Evolutionary conservation across 2,329 filamentous ascomycete genomes (phyloP).

Genomic region (Tolypocladium ovalisporum): DNA sequence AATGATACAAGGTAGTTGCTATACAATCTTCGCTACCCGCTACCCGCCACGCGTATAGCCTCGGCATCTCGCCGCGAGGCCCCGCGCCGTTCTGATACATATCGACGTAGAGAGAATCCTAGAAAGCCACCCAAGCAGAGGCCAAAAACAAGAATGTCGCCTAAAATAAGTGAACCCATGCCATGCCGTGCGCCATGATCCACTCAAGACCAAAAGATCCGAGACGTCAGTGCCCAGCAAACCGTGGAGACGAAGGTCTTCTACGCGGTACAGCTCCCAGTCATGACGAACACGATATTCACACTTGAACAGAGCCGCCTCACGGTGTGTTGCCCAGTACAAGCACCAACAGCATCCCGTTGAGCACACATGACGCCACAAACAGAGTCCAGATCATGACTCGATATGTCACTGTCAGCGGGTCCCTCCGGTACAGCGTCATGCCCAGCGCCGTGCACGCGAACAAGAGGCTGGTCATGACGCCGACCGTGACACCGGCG

Average conservation of each 20-base stretch:
- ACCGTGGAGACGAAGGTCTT: neutral
- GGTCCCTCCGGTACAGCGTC: conserved; percentile 40
- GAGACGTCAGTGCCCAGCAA: neutral
- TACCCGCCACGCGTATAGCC: neutral
- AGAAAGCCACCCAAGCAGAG: neutral
- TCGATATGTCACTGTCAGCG: conserved; percentile 29
- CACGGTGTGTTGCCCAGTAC: conserved; percentile 27
- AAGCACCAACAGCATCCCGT: conserved; percentile 31
- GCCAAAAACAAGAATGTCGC: neutral
- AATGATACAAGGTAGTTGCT: neutral
- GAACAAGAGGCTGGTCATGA: conserved; percentile 54
- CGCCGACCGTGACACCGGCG: conserved; percentile 58
- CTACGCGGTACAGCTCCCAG: neutral
- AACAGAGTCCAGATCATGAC: conserved; percentile 27
- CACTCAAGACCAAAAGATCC: neutral
- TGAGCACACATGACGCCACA: conserved; percentile 26
- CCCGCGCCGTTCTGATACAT: neutral
- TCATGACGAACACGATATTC: neutral
- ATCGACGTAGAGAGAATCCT: neutral
- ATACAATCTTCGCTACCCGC: neutral
- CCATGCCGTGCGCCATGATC: neutral
- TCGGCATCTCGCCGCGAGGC: neutral
- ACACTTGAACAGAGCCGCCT: too few species aligned
- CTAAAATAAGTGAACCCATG: neutral
- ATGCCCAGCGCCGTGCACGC: conserved; percentile 50